These are phyloP conservation scores for Lepiota venenata DNA, from an alignment of 768 basidiomycete species.

Conservation along the genomic window DNA sequence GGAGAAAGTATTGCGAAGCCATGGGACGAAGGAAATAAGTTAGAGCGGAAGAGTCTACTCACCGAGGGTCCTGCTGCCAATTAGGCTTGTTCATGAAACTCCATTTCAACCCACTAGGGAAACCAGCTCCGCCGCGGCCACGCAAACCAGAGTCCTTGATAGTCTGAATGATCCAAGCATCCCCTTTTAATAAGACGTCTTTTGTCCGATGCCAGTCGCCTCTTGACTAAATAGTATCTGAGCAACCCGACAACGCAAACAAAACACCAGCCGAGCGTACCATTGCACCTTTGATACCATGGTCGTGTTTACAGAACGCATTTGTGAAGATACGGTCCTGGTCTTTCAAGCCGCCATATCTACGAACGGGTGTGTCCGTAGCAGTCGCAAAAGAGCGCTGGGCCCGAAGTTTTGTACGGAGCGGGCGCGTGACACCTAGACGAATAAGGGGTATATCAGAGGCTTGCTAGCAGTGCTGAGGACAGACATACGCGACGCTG, in stretches of 20 bases:
- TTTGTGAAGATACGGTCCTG: conserved; percentile 95
- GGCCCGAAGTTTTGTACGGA: conserved; percentile 32
- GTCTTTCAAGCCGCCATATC: conserved; percentile 93
- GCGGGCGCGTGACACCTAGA: conserved; percentile 25
- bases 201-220: conserved; percentile 99
- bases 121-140: conserved; percentile 95
- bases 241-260: not conserved
- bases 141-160: conserved; percentile 96
- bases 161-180: conserved; percentile 94
- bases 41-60: conserved; percentile 11
- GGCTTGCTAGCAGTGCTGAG: not conserved
- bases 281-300: conserved; percentile 89
- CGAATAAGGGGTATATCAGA: conserved; percentile 2
- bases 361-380: conserved; percentile 81
- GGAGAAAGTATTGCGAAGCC: not conserved
- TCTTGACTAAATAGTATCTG: conserved; percentile 53
- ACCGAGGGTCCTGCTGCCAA: conserved; percentile 94
- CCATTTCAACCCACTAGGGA: conserved; percentile 97
- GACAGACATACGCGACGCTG: conserved; percentile 25
- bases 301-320: conserved; percentile 83
- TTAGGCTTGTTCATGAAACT: conserved; percentile 99
- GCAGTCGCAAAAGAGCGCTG: conserved; percentile 65
- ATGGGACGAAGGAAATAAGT: conserved; percentile 2
- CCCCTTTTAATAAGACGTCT: conserved; percentile 92
- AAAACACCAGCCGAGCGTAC: conserved; percentile 37